Evolutionary conservation across 805 yeast genomes (phyloP).

Genomic region (Wickerhamomyces queroliae): DNA sequence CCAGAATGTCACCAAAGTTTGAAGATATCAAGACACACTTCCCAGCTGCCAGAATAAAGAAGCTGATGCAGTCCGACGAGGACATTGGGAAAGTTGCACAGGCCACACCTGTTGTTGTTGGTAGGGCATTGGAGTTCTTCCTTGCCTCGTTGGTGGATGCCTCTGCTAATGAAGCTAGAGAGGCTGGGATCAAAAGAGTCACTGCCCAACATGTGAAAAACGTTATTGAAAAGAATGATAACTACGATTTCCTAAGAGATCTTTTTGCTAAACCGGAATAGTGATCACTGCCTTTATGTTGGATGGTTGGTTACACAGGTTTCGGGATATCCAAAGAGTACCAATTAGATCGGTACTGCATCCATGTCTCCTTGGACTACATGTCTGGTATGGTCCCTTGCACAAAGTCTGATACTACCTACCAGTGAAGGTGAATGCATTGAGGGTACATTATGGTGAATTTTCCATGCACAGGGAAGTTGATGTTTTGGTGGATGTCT

Average conservation of each 20-base stretch:
- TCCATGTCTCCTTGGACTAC: too few relatives aligned
- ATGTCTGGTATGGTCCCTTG: too few relatives aligned
- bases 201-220: constrained; percentile 76
- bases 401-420: too few relatives aligned
- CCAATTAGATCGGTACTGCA: too few relatives aligned
- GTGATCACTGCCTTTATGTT: too few relatives aligned
- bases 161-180: constrained; percentile 70
- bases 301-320: too few relatives aligned
- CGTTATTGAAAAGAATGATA: constrained; percentile 82
- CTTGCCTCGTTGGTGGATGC: constrained; percentile 86
- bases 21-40: constrained; percentile 68
- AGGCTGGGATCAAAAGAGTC: constrained; percentile 71
- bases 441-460: too few relatives aligned
- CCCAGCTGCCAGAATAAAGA: constrained; percentile 91
- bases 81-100: constrained; percentile 98
- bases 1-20: constrained; percentile 11
- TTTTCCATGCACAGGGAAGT: too few relatives aligned
- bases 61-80: constrained; percentile 96
- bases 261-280: constrained; percentile 22
- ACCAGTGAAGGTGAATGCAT: too few relatives aligned
- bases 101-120: constrained; percentile 97
- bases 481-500: too few relatives aligned
- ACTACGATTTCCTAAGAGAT: constrained; percentile 88
- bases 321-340: too few relatives aligned
- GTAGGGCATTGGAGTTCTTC: constrained; percentile 89